Evolutionary conservation across 2,329 filamentous ascomycete genomes (phyloP).

Genomic region (Penicillium capsulatum): DNA sequence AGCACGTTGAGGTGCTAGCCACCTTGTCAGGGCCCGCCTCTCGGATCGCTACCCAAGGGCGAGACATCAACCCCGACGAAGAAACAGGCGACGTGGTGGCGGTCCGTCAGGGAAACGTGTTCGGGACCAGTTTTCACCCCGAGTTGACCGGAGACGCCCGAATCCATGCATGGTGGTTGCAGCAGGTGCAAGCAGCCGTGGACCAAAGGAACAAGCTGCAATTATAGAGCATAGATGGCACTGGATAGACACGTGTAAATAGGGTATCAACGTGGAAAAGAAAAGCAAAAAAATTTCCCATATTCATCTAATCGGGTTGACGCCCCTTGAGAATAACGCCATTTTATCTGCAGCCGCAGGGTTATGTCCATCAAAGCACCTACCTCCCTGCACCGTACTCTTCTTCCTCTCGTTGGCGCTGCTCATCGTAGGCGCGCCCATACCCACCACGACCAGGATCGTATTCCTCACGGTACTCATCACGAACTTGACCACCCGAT

Average conservation of each 20-base stretch:
- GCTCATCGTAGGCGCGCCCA: constrained; percentile 69
- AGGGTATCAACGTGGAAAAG: constrained; percentile 21
- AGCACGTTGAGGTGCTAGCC: constrained; percentile 56
- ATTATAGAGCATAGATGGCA: constrained; percentile 15
- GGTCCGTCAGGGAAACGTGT: constrained; percentile 82
- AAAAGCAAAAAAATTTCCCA: constrained; percentile 24
- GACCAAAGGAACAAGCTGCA: constrained; percentile 24
- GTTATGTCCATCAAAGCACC: constrained; percentile 12
- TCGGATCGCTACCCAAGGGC: constrained; percentile 45
- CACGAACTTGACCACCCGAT: constrained; percentile 91
- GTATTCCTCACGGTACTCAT: constrained; percentile 96
- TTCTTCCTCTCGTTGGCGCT: constrained; percentile 54
- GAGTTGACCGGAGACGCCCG: constrained; percentile 83
- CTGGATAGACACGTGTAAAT: constrained; percentile 21
- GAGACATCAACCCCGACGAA: constrained; percentile 36
- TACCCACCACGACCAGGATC: constrained; percentile 91
- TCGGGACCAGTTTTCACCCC: constrained; percentile 93
- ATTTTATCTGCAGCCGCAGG: constrained; percentile 24
- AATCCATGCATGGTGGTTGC: constrained; percentile 92
- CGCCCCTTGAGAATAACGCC: constrained; percentile 34
- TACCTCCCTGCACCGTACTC: constrained; percentile 57
- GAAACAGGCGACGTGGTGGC: constrained; percentile 72
- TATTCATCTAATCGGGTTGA: constrained; percentile 28
- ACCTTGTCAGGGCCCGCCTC: constrained; percentile 52
- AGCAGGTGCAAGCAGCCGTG: constrained; percentile 56